Evolutionary conservation across 2,329 filamentous ascomycete species (phyloP), one percentile per base, ranked within the genome.

Genomic region (Scedosporium minutisporum): DNA sequence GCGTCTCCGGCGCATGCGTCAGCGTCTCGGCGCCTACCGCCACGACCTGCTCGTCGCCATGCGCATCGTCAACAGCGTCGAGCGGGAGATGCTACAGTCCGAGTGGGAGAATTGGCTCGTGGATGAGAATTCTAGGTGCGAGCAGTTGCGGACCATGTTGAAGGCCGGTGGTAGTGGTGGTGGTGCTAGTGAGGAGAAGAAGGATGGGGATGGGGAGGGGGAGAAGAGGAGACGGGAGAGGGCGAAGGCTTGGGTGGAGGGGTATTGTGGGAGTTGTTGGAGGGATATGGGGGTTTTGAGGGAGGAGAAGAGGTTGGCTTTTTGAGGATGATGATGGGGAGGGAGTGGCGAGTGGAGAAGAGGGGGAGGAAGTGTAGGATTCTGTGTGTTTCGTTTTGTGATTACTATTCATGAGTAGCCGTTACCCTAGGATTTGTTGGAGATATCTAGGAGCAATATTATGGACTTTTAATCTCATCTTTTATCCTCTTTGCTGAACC

Each of bases 61-160:
- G 78, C 86, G 93, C 4, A 85, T 97, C 2, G 87, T 97, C 65
- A 97, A 97, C 74, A 88, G 83, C 63, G 86, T 97, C 29, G 95
- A 97, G 78, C 82, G 84, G 64, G 92, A 97, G 73, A 87, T 96
- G 72, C 75, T 97, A 62, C 84, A 86, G 69, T 88, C 89, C 0
- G 93, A 97, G 73, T 99, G 92, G 88, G 93, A 96, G 76, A 90
- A 90, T 66, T 99, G 93, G 93, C 81, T 97, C 33, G 75, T 83
- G 3, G 88, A 90, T 67, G 95, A 99, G 76, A 87, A 86, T 66
- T 75, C 80, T 41, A 84, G 90, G 58, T 99, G 95, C 73, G 84
- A 85, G 63, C 83, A 88, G 70, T 77, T 84, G 5, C 27, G 70
- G 46, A 51, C 48, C 6, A 41, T 58, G 42, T 23, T 60, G 6